Evolutionary conservation across 2,329 filamentous ascomycete species (phyloP).

Genomic region (Fusarium poae): DNA sequence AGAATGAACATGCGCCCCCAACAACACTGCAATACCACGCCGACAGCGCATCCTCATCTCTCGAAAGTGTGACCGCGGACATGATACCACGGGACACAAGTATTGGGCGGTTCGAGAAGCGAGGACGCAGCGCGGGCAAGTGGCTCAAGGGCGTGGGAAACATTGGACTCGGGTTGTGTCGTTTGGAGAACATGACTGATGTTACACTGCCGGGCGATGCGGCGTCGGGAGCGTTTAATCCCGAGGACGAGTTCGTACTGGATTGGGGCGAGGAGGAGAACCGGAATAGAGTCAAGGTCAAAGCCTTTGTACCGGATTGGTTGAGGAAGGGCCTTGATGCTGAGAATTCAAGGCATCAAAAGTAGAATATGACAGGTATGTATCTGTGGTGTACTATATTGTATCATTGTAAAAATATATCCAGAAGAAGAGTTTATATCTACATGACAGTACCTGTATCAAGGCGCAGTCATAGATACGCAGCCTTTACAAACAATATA

Average conservation of each 20-base stretch:
- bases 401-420: slow-evolving; percentile 23
- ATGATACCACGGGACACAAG: slow-evolving; percentile 60
- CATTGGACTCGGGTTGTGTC: slow-evolving; percentile 86
- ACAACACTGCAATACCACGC: slow-evolving; percentile 63
- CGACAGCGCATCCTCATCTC: slow-evolving; percentile 38
- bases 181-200: slow-evolving; percentile 91
- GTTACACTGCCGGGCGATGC: slow-evolving; percentile 77
- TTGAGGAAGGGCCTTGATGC: slow-evolving; percentile 59
- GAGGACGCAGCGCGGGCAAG: slow-evolving; percentile 81
- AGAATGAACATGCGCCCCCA: slow-evolving; percentile 56
- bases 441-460: background rate
- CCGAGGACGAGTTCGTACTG: slow-evolving; percentile 72
- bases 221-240: slow-evolving; percentile 71
- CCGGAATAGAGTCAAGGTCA: slow-evolving; percentile 65
- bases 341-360: slow-evolving; percentile 38
- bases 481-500: background rate
- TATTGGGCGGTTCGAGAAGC: slow-evolving; percentile 66
- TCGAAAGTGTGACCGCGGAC: slow-evolving; percentile 51
- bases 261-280: slow-evolving; percentile 62
- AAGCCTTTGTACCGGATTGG: slow-evolving; percentile 90
- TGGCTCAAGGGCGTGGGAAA: slow-evolving; percentile 86
- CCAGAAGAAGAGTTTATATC: background rate
- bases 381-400: slow-evolving; percentile 22
- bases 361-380: background rate
- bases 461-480: slow-evolving; percentile 5